phyloP scores from a whole-genome alignment of 495 filamentous ascomycete species.

The Neurospora sp. region DNA sequence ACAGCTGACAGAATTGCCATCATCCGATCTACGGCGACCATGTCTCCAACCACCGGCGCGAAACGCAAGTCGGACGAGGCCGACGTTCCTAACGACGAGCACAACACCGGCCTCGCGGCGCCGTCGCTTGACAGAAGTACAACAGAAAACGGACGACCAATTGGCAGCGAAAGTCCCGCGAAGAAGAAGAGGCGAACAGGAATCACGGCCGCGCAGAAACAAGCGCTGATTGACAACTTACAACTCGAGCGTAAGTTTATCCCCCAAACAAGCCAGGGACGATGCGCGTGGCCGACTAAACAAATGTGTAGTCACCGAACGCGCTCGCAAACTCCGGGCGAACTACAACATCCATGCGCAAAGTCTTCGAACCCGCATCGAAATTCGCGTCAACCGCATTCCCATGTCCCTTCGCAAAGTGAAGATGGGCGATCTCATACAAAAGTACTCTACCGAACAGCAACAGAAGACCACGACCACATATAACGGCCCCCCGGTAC shows the following conservation, averaged over 20 bases:
- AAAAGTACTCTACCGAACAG: slow-evolving; percentile 26
- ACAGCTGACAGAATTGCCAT: background rate
- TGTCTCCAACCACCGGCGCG: slow-evolving; percentile 44
- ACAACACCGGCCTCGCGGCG: slow-evolving; percentile 17
- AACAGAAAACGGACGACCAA: slow-evolving; percentile 31
- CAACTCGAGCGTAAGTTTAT: slow-evolving; percentile 73
- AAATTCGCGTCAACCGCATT: slow-evolving; percentile 91
- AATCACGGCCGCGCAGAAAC: slow-evolving; percentile 72
- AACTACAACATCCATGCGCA: slow-evolving; percentile 84
- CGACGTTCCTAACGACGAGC: slow-evolving; percentile 22
- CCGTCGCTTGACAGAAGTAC: slow-evolving; percentile 6
- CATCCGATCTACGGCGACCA: slow-evolving; percentile 14
- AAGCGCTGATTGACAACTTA: slow-evolving; percentile 82
- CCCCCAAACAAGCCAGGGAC: background rate
- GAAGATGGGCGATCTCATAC: slow-evolving; percentile 74
- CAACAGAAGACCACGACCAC: slow-evolving; percentile 8
- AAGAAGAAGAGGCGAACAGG: slow-evolving; percentile 51
- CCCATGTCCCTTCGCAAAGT: slow-evolving; percentile 67
- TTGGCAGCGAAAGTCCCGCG: slow-evolving; percentile 45
- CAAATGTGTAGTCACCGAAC: slow-evolving; percentile 63
- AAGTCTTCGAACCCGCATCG: slow-evolving; percentile 74
- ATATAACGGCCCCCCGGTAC: slow-evolving; percentile 20
- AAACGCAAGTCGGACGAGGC: slow-evolving; percentile 54
- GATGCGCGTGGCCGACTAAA: slow-evolving; percentile 14
- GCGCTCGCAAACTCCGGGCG: slow-evolving; percentile 79